Evolutionary conservation across 2,329 filamentous ascomycete species (phyloP), one percentile per base, ranked within the genome.

Genomic region (Exophiala oligosperma): DNA sequence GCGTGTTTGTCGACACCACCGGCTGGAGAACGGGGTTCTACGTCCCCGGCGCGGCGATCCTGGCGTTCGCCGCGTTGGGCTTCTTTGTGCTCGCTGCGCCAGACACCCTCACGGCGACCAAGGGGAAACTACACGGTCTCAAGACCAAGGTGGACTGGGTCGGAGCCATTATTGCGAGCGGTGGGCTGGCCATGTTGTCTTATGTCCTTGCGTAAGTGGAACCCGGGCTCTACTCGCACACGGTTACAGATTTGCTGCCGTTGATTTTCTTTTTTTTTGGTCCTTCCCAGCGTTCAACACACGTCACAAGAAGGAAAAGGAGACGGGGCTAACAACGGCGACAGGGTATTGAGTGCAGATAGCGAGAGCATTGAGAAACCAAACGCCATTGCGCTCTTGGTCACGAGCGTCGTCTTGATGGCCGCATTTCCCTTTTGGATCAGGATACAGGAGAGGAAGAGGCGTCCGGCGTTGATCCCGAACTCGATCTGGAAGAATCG

Each of bases 401-500:
- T 71, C 1, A 53, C 82, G 2, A 75, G 77, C 3, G 59, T 77
- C 1, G 62, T 73, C 2, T 63, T 77, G 1, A 68, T 84, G 2
- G 78, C 79, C 0, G 65, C 70, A 0, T 87, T 87, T 66, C 70
- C 81, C 44, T 66, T 72, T 8, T 87, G 84, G 84, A 77, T 84
- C 49, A 74, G 76, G 9, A 72, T 73, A 2, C 81, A 80, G 49
- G 78, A 80, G 49, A 72, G 70, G 9, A 65, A 69, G 0, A 73
- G 74, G 8, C 74, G 73, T 2, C 79, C 83, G 11, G 83, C 83
- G 0, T 68, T 88, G 6, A 86, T 88, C 23, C 85, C 85, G 0
- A 87, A 87, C 67, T 79, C 77, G 0, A 70, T 88, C 0, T 88
- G 85, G 85, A 76, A 72, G n/a, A 85, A 84, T 46, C 68, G 70